phyloP scores from a whole-genome alignment of 176 grass and related monocot species.

The Zoysia japonica region DNA sequence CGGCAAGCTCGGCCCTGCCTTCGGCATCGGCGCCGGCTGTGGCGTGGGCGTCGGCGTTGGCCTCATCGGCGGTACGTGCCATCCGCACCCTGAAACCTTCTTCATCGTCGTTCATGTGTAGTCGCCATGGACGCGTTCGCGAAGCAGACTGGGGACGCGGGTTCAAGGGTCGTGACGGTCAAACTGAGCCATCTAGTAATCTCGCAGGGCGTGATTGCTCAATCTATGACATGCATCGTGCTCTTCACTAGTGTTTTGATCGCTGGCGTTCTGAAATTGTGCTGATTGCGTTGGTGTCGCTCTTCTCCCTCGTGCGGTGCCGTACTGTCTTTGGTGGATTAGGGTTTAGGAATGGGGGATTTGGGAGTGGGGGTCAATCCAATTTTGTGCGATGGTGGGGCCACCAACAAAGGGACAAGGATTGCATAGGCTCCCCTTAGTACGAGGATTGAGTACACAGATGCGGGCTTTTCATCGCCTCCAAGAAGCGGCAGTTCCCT shows the following conservation, averaged over 20 bases:
- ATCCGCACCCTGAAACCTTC: not conserved
- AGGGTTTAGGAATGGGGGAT: not conserved
- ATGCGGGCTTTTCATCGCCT: not conserved
- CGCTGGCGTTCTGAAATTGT: not conserved
- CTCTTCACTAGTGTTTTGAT: not conserved
- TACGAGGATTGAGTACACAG: not conserved
- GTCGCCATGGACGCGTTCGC: not conserved
- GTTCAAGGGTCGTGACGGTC: no score
- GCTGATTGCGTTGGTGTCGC: not conserved
- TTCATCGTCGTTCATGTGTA: not conserved
- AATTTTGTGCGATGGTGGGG: not conserved
- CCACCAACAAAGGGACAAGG: not conserved
- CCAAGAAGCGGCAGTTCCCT: not conserved
- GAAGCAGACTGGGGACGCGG: not conserved
- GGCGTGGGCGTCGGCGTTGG: constrained; percentile 79
- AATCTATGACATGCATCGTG: not conserved
- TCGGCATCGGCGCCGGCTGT: constrained; percentile 81
- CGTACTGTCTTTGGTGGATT: not conserved
- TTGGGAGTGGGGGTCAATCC: not conserved
- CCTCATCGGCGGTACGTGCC: constrained; percentile 72
- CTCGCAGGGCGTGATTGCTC: not conserved
- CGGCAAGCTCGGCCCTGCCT: constrained; percentile 73
- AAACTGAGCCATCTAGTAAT: not conserved
- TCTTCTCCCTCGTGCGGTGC: not conserved
- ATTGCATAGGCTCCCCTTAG: not conserved